Conservation (phyloP, 352 stramenopile genomes). For the Phytopythium helicoides region DNA sequence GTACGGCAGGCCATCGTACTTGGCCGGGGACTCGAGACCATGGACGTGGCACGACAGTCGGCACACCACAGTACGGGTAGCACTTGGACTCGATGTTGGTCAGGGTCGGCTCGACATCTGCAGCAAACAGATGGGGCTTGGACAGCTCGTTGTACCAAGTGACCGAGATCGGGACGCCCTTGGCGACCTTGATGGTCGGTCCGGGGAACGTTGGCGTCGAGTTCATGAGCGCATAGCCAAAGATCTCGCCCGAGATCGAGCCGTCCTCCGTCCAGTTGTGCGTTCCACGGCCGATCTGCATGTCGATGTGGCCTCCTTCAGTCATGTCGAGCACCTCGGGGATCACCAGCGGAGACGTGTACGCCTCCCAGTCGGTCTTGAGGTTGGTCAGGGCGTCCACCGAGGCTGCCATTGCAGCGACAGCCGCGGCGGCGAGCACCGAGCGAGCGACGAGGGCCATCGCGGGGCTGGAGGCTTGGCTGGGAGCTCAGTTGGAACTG, state of each 20-base stretch:
- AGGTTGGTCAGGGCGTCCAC: conserved; percentile 19
- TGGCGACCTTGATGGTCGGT: conserved; percentile 48
- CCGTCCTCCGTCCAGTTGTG: conserved; percentile 54
- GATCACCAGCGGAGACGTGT: conserved; percentile 26
- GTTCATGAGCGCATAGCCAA: conserved; percentile 41
- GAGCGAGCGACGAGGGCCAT: background rate
- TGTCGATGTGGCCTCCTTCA: conserved; percentile 31
- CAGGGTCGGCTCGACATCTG: conserved; percentile 44
- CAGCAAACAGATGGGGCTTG: conserved; percentile 43
- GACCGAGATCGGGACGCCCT: conserved; percentile 36
- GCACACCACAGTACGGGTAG: conserved; percentile 67
- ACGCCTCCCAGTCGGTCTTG: conserved; percentile 38
- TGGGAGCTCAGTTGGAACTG: background rate
- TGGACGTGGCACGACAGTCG: conserved; percentile 59
- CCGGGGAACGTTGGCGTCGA: conserved; percentile 40
- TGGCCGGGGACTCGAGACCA: conserved; percentile 59
- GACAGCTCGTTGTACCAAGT: conserved; percentile 55
- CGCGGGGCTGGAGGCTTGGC: background rate
- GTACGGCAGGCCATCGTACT: conserved; percentile 56
- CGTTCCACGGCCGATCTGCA: conserved; percentile 34
- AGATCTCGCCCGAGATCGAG: conserved; percentile 34
- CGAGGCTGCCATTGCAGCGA: background rate
- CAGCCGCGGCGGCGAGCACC: background rate
- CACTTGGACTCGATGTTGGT: conserved; percentile 47
- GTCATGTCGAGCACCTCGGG: conserved; percentile 46